Evolutionary conservation across 2,329 filamentous ascomycete genomes (phyloP), one percentile per base, ranked within the genome.

Genomic region (Fusarium annulatum): DNA sequence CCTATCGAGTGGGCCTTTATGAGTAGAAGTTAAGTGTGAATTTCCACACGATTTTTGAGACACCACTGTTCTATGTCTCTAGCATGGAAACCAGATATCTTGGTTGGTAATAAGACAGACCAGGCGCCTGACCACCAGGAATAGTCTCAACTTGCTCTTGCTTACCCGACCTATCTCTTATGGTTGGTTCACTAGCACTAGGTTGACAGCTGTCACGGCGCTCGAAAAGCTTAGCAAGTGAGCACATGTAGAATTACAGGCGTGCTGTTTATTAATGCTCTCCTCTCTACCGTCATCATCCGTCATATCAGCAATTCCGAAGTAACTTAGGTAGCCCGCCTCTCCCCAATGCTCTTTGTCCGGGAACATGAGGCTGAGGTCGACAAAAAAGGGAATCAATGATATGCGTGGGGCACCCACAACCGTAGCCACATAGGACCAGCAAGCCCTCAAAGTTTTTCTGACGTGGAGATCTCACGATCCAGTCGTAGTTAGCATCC

Each of bases 241-340:
- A 52, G 33, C 49, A 52, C 64, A 59, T 43, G 52, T 41, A 60
- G 39, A 58, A 58, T 57, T 23, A 39, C 28, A 61, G 49, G 36
- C 49, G 57, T 43, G 45, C 48, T 57, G 60, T 49, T 26, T 46
- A n/a, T 21, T 46, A 39, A 61, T 45, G 51, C 36, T 41, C 64
- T 57, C 38, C 48, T 56, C 34, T 61, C 57, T 53, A 26, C 67
- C 71, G 71, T 71, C 71, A 74, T 73, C 56, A 36, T 59, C 67
- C 59, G 60, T 69, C 71, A 73, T 73, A 36, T 41, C 65, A 69
- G 67, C 63, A 59, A 56, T 72, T 72, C 52, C 19, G 14, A 53
- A 57, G 36, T 43, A 33, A 12, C 33, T 12, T 33, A 33, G 33
- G 42, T 46, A 26, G 64, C 60, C 48, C 55, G 51, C 63, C 58